These are phyloP conservation scores for Cajanus cajan DNA, from an alignment of 306 rosid genomes.

Conservation along the genomic window DNA sequence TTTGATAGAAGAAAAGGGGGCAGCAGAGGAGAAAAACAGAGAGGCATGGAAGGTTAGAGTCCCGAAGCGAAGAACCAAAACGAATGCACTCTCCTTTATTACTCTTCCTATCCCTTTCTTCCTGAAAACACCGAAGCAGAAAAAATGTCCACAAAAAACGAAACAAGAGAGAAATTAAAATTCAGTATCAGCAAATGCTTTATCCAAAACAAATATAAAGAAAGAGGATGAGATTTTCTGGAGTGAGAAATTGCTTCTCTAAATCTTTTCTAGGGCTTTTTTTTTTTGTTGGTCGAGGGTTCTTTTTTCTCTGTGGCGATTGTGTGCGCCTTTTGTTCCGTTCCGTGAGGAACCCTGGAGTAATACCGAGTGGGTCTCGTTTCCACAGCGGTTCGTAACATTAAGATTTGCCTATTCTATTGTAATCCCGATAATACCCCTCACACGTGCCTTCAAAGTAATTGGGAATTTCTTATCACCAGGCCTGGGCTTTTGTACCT, in stretches of 20 bases:
- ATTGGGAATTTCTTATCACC: background rate
- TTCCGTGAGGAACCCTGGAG: constrained; percentile 21
- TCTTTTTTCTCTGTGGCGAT: constrained; percentile 17
- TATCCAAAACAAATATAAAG: constrained; percentile 17
- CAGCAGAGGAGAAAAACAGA: constrained; percentile 48
- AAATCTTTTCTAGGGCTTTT: constrained; percentile 42
- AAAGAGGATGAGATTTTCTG: background rate
- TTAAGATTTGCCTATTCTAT: background rate
- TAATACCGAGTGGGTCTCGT: constrained; percentile 9
- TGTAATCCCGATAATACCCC: constrained; percentile 37
- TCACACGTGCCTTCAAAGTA: constrained; percentile 10
- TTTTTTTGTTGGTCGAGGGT: constrained; percentile 12
- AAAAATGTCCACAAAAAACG: constrained; percentile 17
- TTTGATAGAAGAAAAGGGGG: constrained; percentile 50
- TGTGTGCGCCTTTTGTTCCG: constrained; percentile 16
- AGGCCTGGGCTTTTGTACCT: background rate
- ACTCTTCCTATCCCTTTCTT: constrained; percentile 15
- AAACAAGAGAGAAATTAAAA: constrained; percentile 7
- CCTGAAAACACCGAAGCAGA: constrained; percentile 54
- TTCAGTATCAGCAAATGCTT: background rate
- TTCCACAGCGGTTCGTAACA: constrained; percentile 5
- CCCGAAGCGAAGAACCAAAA: background rate
- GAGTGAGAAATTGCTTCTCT: constrained; percentile 15
- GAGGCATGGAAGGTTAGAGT: constrained; percentile 23
- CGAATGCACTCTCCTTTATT: constrained; percentile 21